phyloP scores from a whole-genome alignment of 306 rosid species.

The Casuarina glauca region DNA sequence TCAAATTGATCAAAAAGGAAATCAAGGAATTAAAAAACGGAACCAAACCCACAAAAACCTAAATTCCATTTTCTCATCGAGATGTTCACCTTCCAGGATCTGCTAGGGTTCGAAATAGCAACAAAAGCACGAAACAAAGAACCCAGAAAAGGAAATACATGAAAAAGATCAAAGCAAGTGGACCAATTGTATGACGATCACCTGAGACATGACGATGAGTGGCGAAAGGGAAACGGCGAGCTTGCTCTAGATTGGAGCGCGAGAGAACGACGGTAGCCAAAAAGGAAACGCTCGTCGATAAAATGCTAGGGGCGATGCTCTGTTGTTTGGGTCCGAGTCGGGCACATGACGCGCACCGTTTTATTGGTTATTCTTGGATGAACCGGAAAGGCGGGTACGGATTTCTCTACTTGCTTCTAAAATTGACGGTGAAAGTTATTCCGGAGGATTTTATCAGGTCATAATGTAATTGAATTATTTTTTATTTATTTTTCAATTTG shows the following conservation, averaged over 20 bases:
- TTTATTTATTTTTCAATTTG: too few species aligned
- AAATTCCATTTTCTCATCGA: not conserved
- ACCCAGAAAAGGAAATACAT: not conserved
- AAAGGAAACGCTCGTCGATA: not conserved
- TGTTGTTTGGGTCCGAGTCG: constrained; percentile 2
- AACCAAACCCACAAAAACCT: not conserved
- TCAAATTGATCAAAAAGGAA: not conserved
- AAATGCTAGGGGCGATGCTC: not conserved
- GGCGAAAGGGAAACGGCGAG: constrained; percentile 6
- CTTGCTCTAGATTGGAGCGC: constrained; percentile 3
- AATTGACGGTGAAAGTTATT: too few species aligned
- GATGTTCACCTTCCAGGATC: not conserved
- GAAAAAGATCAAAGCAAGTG: not conserved
- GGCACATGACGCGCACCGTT: not conserved
- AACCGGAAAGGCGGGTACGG: not conserved
- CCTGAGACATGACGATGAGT: constrained; percentile 56
- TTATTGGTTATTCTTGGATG: not conserved
- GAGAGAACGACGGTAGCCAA: not conserved
- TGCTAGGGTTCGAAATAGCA: constrained; percentile 19
- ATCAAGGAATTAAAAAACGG: not conserved
- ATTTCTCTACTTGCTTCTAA: too few species aligned
- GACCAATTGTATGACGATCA: constrained; percentile 3
- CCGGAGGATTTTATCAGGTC: too few species aligned
- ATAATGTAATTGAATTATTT: too few species aligned
- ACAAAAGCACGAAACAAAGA: not conserved